Evolutionary conservation across 164 flowering plant genomes (phyloP).

Genomic region (Berberis vulgaris): DNA sequence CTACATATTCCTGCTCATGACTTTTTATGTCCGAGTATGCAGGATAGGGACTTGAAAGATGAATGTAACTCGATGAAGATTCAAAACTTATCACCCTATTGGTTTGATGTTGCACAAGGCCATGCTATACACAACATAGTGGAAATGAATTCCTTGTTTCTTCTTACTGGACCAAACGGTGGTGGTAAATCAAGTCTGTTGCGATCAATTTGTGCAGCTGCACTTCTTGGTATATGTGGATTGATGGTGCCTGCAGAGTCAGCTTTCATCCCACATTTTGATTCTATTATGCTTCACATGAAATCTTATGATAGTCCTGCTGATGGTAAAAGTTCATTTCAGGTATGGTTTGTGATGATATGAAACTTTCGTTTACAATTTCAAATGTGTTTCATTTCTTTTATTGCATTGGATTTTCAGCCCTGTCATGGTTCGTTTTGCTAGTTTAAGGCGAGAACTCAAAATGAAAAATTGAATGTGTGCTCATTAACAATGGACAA

Average conservation of each 20-base stretch:
- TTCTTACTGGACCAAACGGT: slow-evolving; percentile 97
- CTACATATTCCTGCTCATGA: too few relatives aligned
- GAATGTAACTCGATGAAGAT: slow-evolving; percentile 47
- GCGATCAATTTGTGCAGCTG: slow-evolving; percentile 88
- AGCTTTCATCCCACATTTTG: slow-evolving; percentile 87
- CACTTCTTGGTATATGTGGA: slow-evolving; percentile 92
- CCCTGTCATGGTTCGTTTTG: too few relatives aligned
- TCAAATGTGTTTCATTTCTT: neutral
- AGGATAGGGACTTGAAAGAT: slow-evolving; percentile 30
- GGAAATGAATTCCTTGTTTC: slow-evolving; percentile 78
- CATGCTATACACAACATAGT: slow-evolving; percentile 67
- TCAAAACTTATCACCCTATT: slow-evolving; percentile 76
- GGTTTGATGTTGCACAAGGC: slow-evolving; percentile 88
- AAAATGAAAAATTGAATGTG: too few relatives aligned
- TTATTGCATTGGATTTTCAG: neutral
- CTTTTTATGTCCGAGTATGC: slow-evolving; percentile 10
- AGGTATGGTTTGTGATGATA: slow-evolving; percentile 32
- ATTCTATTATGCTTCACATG: slow-evolving; percentile 94
- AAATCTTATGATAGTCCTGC: slow-evolving; percentile 98
- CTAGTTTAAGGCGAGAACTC: too few relatives aligned
- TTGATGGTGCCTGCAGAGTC: slow-evolving; percentile 93
- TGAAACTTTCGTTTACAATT: neutral
- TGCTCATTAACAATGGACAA: too few relatives aligned
- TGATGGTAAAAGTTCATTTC: slow-evolving; percentile 97
- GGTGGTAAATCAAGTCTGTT: slow-evolving; percentile 99